phyloP scores from a whole-genome alignment of 306 rosid species.

The Sicyos baderoa region DNA sequence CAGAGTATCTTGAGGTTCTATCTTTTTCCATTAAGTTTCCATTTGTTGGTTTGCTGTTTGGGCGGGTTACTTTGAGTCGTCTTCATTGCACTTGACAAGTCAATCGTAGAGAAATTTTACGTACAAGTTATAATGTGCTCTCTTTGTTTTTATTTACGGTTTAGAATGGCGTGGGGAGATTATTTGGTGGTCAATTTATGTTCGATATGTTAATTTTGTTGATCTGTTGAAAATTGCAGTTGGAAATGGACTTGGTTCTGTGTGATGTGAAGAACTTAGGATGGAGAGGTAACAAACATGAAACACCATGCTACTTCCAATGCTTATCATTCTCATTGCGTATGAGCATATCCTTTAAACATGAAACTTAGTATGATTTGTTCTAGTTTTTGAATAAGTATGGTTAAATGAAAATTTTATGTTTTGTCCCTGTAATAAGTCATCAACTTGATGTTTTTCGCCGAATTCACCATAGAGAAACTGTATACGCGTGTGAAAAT shows the following conservation, averaged over 20 bases:
- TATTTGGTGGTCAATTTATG: slow-evolving; percentile 22
- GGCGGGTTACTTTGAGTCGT: slow-evolving; percentile 15
- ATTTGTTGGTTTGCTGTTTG: slow-evolving; percentile 9
- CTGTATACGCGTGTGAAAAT: neutral
- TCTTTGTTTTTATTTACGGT: neutral
- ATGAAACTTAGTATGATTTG: neutral
- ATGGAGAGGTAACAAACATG: slow-evolving; percentile 53
- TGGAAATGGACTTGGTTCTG: slow-evolving; percentile 69
- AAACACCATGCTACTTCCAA: slow-evolving; percentile 3
- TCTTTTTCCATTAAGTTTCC: neutral
- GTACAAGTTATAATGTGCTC: neutral
- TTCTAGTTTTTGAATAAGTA: neutral
- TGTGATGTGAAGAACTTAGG: slow-evolving; percentile 50
- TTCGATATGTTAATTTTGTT: slow-evolving; percentile 20
- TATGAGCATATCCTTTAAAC: neutral
- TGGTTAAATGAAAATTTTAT: neutral
- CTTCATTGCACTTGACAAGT: slow-evolving; percentile 7
- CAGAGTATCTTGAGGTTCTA: slow-evolving; percentile 79
- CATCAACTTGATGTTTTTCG: neutral
- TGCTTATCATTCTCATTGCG: neutral
- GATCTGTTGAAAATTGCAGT: slow-evolving; percentile 45
- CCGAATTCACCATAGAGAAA: neutral
- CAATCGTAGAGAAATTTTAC: neutral
- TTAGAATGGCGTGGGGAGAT: neutral
- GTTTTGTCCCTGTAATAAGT: neutral